Evolutionary conservation across 2,329 filamentous ascomycete species (phyloP).

Genomic region (Epichloe glyceriae): DNA sequence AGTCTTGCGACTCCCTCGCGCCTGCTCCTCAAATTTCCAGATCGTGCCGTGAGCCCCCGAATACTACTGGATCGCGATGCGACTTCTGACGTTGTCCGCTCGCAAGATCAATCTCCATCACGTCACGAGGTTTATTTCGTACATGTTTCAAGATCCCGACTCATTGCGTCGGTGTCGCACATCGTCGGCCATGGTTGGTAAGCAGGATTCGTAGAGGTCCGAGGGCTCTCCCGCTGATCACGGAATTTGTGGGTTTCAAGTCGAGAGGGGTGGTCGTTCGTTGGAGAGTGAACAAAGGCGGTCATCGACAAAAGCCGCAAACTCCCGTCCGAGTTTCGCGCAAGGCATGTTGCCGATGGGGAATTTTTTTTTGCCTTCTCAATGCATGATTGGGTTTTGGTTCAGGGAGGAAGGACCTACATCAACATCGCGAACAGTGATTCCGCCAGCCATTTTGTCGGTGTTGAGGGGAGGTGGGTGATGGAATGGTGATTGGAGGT

Average conservation of each 20-base stretch:
- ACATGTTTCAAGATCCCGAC: not conserved
- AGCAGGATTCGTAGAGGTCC: not conserved
- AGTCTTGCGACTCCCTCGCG: slow-evolving; percentile 61
- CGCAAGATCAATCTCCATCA: not conserved
- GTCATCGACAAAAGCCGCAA: not conserved
- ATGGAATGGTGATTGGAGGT: slow-evolving; percentile 12
- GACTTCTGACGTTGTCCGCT: not conserved
- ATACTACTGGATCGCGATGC: slow-evolving; percentile 2
- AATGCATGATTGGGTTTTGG: not conserved
- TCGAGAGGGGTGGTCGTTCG: not conserved
- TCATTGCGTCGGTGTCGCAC: not conserved
- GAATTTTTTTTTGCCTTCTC: not conserved
- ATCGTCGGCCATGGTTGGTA: not conserved
- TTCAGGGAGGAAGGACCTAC: slow-evolving; percentile 43
- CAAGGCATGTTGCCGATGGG: not conserved
- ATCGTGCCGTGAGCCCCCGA: slow-evolving; percentile 7
- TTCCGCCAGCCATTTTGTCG: slow-evolving; percentile 67
- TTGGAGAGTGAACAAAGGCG: not conserved
- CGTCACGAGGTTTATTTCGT: not conserved
- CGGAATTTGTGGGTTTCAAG: slow-evolving; percentile 3
- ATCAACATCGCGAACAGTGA: slow-evolving; percentile 76
- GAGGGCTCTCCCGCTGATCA: not conserved
- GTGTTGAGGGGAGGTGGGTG: slow-evolving; percentile 25
- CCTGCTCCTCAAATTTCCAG: slow-evolving; percentile 42
- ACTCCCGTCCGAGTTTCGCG: not conserved